A percentile compares a stretch with the other conserved stretches of the same genome.
Evolutionary conservation across 2,329 filamentous ascomycete genomes (phyloP).

Genomic region (Penicillium sp.): DNA sequence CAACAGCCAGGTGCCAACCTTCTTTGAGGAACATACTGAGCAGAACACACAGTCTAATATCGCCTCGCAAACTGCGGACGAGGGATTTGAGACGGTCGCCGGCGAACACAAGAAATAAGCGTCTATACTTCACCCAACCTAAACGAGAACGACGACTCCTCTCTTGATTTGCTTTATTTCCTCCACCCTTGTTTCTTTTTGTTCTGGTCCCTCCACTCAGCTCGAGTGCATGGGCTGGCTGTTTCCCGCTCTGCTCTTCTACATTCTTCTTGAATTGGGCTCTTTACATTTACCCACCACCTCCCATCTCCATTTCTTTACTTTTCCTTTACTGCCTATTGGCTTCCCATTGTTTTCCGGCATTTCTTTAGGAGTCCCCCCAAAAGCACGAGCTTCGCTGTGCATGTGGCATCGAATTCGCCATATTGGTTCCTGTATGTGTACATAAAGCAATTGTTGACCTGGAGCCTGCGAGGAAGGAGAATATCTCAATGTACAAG

Average conservation of each 20-base stretch:
- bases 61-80: slow-evolving; percentile 50
- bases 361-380: slow-evolving; percentile 14
- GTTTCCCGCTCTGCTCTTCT: too few relatives aligned
- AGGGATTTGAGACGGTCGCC: slow-evolving; percentile 48
- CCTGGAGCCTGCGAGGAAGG: slow-evolving; percentile 6
- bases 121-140: slow-evolving; percentile 1
- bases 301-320: background rate
- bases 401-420: background rate
- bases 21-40: slow-evolving; percentile 4
- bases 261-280: background rate
- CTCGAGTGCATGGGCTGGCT: background rate
- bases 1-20: slow-evolving; percentile 17
- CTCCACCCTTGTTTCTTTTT: background rate
- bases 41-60: slow-evolving; percentile 31
- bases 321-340: background rate
- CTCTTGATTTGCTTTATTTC: slow-evolving; percentile 6
- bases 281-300: background rate
- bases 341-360: background rate
- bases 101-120: slow-evolving; percentile 29
- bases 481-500: slow-evolving; percentile 13
- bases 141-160: slow-evolving; percentile 13
- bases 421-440: slow-evolving; percentile 9
- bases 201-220: background rate
- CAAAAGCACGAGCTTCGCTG: slow-evolving; percentile 4
- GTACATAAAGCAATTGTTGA: slow-evolving; percentile 16